A percentile compares a stretch with the other conserved stretches of the same genome.
These are phyloP conservation scores for Streptanthus diversifolius DNA, from an alignment of 345 rosid genomes.

Conservation along the genomic window DNA sequence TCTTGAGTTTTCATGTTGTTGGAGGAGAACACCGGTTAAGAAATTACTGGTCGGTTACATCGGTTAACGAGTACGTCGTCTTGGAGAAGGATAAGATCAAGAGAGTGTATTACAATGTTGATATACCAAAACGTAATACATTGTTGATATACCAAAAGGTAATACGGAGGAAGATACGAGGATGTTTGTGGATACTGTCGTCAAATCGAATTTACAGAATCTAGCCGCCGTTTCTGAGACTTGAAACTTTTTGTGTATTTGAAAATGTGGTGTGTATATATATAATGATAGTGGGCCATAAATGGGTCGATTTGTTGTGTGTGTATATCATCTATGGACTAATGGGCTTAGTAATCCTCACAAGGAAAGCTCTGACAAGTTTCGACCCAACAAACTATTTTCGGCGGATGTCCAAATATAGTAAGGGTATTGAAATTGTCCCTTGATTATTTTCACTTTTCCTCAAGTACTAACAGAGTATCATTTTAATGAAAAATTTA, in stretches of 20 bases:
- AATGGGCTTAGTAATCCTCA: slow-evolving; percentile 3
- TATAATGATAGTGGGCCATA: slow-evolving; percentile 11
- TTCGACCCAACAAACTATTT: neutral
- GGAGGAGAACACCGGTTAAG: slow-evolving; percentile 37
- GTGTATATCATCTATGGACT: neutral
- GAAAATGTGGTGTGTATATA: slow-evolving; percentile 13
- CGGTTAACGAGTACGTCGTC: slow-evolving; percentile 29
- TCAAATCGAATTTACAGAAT: slow-evolving; percentile 30
- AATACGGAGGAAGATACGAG: slow-evolving; percentile 37
- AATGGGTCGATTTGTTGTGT: slow-evolving; percentile 9
- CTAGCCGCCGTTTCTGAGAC: slow-evolving; percentile 29
- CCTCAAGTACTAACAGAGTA: neutral
- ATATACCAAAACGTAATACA: slow-evolving; percentile 34
- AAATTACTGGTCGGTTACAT: slow-evolving; percentile 36
- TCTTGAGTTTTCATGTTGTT: slow-evolving; percentile 31
- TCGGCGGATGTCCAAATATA: neutral
- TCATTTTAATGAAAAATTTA: no score
- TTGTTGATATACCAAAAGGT: slow-evolving; percentile 37
- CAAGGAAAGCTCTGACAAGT: neutral
- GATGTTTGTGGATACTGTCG: slow-evolving; percentile 34
- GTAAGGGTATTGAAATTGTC: neutral
- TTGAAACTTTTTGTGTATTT: neutral
- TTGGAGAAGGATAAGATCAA: slow-evolving; percentile 8
- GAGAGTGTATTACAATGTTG: slow-evolving; percentile 26
- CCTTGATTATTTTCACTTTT: neutral